Percentiles rank a stretch among this genome's conserved stretches.
Conservation (phyloP, 2,329 filamentous ascomycete species). For the Parastagonospora avenae region DNA sequence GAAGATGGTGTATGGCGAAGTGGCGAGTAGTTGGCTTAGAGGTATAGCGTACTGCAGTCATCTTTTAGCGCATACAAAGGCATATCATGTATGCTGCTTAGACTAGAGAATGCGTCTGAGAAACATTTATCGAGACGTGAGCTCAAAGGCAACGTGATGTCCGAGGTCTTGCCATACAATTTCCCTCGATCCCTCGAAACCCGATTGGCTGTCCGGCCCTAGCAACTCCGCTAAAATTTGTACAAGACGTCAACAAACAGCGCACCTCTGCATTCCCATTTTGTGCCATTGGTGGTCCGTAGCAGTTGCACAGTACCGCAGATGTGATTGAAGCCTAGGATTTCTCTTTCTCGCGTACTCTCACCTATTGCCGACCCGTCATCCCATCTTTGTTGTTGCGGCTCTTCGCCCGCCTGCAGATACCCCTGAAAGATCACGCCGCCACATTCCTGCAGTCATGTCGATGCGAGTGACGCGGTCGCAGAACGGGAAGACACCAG, state of each 20-base stretch:
- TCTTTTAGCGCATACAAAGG: too few species aligned
- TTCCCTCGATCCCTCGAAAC: too few species aligned
- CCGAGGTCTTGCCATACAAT: too few species aligned
- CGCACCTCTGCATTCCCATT: constrained; percentile 1
- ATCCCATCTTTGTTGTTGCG: neutral
- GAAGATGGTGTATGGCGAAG: neutral
- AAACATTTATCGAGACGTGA: too few species aligned
- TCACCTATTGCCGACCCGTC: neutral
- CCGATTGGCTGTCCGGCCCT: constrained; percentile 7
- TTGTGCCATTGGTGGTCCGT: constrained; percentile 12
- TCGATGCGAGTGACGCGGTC: constrained; percentile 52
- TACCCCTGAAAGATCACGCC: constrained; percentile 20
- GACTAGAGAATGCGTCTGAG: too few species aligned
- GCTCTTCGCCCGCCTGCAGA: neutral
- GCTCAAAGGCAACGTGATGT: too few species aligned
- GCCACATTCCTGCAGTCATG: constrained; percentile 33
- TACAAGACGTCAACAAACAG: constrained; percentile 30
- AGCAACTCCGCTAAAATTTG: constrained; percentile 13
- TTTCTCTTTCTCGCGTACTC: neutral
- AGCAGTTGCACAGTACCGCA: neutral
- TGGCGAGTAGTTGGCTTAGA: too few species aligned
- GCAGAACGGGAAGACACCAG: constrained; percentile 56
- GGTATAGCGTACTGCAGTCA: too few species aligned
- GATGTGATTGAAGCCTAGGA: neutral
- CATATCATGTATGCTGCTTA: too few species aligned